phyloP scores from a whole-genome alignment of 2,329 filamentous ascomycete species.

The Lasiodiplodia theobromae region DNA sequence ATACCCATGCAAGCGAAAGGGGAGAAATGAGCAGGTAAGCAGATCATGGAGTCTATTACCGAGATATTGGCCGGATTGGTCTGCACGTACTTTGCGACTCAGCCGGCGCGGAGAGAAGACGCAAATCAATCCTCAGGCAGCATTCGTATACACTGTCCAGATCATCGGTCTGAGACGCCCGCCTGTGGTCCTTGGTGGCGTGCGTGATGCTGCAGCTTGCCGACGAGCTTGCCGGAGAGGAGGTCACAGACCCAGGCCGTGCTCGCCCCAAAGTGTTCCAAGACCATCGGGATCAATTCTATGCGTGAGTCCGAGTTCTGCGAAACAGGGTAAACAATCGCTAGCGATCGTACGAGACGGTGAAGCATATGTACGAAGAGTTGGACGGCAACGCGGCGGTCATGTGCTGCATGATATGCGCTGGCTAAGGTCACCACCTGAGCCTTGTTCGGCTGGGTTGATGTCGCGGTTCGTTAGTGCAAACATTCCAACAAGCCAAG shows the following conservation, averaged over 20 bases:
- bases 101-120: neutral
- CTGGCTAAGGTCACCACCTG: neutral
- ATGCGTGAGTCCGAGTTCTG: neutral
- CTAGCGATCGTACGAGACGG: neutral
- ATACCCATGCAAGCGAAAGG: conserved; percentile 7
- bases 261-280: neutral
- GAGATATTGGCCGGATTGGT: conserved; percentile 14
- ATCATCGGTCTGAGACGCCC: neutral
- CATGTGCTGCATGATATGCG: neutral
- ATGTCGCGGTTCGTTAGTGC: neutral
- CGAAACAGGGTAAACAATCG: neutral
- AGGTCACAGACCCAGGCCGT: neutral
- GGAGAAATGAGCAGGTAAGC: conserved; percentile 9
- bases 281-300: neutral
- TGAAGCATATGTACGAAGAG: neutral
- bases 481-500: neutral
- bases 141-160: neutral
- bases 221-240: neutral
- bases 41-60: conserved; percentile 18
- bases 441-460: neutral
- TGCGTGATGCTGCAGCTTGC: neutral
- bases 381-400: neutral
- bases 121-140: neutral
- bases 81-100: neutral
- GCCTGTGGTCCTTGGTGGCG: neutral